Percentiles rank a stretch among this genome's conserved stretches.
Conservation (phyloP, 257 asterid genomes). For the Solanum corneliomulleri region DNA sequence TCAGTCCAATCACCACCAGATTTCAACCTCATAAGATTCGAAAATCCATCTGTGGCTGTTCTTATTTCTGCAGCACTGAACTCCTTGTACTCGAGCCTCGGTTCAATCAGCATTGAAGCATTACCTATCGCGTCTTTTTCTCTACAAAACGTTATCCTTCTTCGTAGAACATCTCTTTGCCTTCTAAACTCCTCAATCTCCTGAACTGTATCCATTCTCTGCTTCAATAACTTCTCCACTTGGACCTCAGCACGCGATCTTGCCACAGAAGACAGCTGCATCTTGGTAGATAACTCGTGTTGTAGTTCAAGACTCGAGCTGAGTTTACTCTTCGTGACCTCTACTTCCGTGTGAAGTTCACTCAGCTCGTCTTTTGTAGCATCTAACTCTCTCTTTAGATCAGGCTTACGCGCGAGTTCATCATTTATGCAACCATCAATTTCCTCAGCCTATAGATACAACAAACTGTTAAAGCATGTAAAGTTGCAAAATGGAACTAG, state of each 20-base stretch:
- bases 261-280: constrained; percentile 30
- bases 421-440: constrained; percentile 21
- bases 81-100: constrained; percentile 27
- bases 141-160: constrained; percentile 53
- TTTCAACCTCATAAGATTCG: constrained; percentile 36
- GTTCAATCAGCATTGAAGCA: constrained; percentile 14
- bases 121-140: constrained; percentile 44
- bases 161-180: constrained; percentile 42
- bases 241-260: constrained; percentile 31
- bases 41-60: constrained; percentile 51
- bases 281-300: constrained; percentile 42
- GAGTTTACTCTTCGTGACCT: constrained; percentile 35
- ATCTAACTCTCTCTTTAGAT: constrained; percentile 27
- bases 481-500: neutral
- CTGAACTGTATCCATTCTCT: constrained; percentile 29
- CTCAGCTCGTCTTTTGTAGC: constrained; percentile 23
- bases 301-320: constrained; percentile 40
- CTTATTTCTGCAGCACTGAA: constrained; percentile 45
- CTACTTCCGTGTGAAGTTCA: constrained; percentile 36
- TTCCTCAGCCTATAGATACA: constrained; percentile 24
- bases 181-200: constrained; percentile 44
- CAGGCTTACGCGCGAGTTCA: constrained; percentile 22
- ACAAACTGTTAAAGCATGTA: neutral
- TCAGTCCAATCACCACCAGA: constrained; percentile 28
- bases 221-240: constrained; percentile 34